Base-by-base conservation (phyloP, 768 basidiomycete genomes). In the Crassisporium funariophilum region DNA sequence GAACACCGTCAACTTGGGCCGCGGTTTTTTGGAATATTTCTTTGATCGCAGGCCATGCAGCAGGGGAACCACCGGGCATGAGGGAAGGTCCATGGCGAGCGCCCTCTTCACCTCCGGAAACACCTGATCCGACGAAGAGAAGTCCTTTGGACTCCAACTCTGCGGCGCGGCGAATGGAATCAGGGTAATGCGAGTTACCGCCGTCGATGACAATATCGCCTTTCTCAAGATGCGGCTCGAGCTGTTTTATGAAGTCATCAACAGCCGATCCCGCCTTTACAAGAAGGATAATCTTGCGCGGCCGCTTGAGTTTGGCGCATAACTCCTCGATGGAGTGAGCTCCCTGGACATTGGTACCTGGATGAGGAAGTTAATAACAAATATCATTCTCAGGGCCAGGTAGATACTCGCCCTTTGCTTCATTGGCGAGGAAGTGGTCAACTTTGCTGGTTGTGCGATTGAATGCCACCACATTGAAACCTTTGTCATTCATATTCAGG, bases 121-220 rank as follows among this genome's bases (percentile, higher is more conserved):
- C 97, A 77, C 97, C 97, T 46, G 93, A 94, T 52, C 97, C 97
- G 59, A 99, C 95, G 60, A 97, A 99, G 59, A 98, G 82, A 61
- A 98, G 76, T 43, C 95, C 95, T 76, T 98, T 95, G 49, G 82
- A 63, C 72, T 98, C 95, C 61, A 98, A 86, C 64, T 95, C 93
- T 66, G 91, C 73, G 61, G 86, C 79, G 62, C 97, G 91, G 61
- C 97, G 94, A 72, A 95, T 95, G 25, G 92, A 90, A 69, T 99
- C 97, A 51, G 97, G 97, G 77, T 90, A 99, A 72, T 98, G 94
- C 35, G 95, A 98, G 76, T 99, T 99, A 62, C 97, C 97, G 61
- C 97, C 97, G 69, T 99, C 97, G 58, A 99, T 98, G 78, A 99
- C 82, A 77, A 99, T 98, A 72, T 99, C 97, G 58, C 97, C 97